Evolutionary conservation across 495 filamentous ascomycete genomes (phyloP), one percentile per base, ranked within the genome.

Genomic region (Mytilinidion resinicola): DNA sequence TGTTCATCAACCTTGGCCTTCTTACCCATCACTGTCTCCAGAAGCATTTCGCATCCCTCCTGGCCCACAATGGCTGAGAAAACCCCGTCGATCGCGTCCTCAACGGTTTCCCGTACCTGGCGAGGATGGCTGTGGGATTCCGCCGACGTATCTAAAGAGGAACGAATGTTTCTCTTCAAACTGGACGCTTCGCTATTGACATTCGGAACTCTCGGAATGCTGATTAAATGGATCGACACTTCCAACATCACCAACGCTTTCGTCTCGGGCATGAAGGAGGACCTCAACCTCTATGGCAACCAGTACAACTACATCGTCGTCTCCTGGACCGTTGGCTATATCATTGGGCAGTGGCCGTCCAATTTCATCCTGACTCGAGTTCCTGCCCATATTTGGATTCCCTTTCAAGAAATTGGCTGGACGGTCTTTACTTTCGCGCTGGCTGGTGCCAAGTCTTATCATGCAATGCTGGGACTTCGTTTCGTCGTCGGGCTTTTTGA

Each of bases 251-350:
- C 37, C 53, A 55, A 55, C 17, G 53, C 53, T 9, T 55, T 55
- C 53, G 53, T 55, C n/a, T 55, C 53, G 0, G 53, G 53, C n/a
- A 55, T 55, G 53, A 55, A 55, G n/a, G 53, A 55, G 38, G 53
- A 55, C 30, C 53, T 55, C 21, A n/a, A n/a, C 20, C 53, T 55
- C 41, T 55, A 55, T 21, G 38, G 38, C 1, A 55, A 55, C 17
- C 53, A 55, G 19, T 46, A 46, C 14, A 55, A 55, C 38, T 55
- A 55, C 21, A 55, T 55, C 38, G 14, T 46, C 19, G 38, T 46
- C 14, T 55, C 38, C 11, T 55, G 53, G 53, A 55, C 53, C 53
- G 53, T 55, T 11, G 53, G 53, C 17, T 55, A 55, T 55, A 55
- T 55, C 53, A 46, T 55, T 30, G 53, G 53, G 12, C 53, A 55